Evolutionary conservation across 2,329 filamentous ascomycete genomes (phyloP).

Genomic region (Colletotrichum liaoningense): DNA sequence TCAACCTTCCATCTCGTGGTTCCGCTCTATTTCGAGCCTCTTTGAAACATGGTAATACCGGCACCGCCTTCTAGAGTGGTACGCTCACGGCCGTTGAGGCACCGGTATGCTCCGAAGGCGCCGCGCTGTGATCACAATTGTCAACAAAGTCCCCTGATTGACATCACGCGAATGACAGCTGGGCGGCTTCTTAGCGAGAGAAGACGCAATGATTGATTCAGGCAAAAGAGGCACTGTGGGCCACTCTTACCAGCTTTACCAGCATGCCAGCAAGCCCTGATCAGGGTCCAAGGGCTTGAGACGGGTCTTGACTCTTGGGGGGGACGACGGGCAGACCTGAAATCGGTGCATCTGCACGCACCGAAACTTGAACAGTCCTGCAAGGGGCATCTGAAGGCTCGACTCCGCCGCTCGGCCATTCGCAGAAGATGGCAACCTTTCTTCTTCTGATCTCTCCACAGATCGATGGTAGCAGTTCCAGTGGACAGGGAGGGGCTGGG

Average conservation of each 20-base stretch:
- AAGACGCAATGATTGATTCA: slow-evolving; percentile 3
- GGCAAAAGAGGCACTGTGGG: slow-evolving; percentile 6
- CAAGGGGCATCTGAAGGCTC: slow-evolving; percentile 22
- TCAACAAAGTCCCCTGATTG: not conserved
- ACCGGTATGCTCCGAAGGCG: slow-evolving; percentile 4
- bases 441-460: slow-evolving; percentile 33
- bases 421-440: slow-evolving; percentile 14
- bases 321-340: slow-evolving; percentile 15
- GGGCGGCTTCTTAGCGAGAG: not conserved
- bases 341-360: slow-evolving; percentile 12
- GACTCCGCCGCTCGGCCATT: slow-evolving; percentile 16
- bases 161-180: not conserved
- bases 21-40: slow-evolving; percentile 6
- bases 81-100: slow-evolving; percentile 21
- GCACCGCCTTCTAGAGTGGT: not conserved
- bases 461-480: slow-evolving; percentile 33
- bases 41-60: slow-evolving; percentile 30
- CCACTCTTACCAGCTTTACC: not conserved
- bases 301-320: slow-evolving; percentile 8
- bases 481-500: slow-evolving; percentile 28
- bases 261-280: not conserved
- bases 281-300: slow-evolving; percentile 25
- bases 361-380: slow-evolving; percentile 23
- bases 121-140: not conserved
- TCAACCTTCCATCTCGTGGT: not conserved